A percentile compares a stretch with the other conserved stretches of the same genome.
phyloP scores from a whole-genome alignment of 2,329 filamentous ascomycete species.

The Cordyceps sp. region DNA sequence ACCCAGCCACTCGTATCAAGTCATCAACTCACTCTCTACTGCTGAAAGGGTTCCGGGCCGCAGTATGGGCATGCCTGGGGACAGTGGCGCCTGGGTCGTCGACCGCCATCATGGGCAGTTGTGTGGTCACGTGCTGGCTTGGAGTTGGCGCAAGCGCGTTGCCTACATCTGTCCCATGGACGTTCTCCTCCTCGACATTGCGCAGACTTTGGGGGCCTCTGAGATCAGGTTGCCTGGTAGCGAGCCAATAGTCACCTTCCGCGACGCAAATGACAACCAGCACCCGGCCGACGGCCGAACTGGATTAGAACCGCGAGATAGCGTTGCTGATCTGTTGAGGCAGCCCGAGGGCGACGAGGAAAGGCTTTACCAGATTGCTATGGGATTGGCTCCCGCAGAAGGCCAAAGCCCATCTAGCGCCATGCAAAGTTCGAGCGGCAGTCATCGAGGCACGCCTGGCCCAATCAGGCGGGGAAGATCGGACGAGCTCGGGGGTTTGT shows the following conservation, averaged over 20 bases:
- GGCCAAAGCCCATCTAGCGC: not conserved
- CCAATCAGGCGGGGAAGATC: slow-evolving; percentile 12
- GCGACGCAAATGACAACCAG: slow-evolving; percentile 2
- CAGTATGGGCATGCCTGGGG: slow-evolving; percentile 56
- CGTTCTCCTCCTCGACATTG: slow-evolving; percentile 71
- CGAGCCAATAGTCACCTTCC: slow-evolving; percentile 19
- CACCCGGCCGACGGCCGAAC: slow-evolving; percentile 4
- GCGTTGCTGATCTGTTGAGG: no score
- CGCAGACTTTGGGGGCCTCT: slow-evolving; percentile 53
- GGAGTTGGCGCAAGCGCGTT: slow-evolving; percentile 62
- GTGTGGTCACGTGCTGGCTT: slow-evolving; percentile 81
- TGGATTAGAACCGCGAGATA: no score
- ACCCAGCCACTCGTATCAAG: slow-evolving; percentile 50
- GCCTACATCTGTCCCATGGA: slow-evolving; percentile 97
- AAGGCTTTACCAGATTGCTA: no score
- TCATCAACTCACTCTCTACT: not conserved
- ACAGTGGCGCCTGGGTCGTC: slow-evolving; percentile 87
- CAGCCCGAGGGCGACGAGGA: no score
- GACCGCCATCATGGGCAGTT: slow-evolving; percentile 63
- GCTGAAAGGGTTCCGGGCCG: slow-evolving; percentile 4
- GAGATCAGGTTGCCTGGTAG: slow-evolving; percentile 57
- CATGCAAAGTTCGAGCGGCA: slow-evolving; percentile 5
- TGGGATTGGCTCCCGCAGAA: no score
- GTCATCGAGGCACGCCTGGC: slow-evolving; percentile 9
- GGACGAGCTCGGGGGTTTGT: slow-evolving; percentile 11